phyloP scores from a whole-genome alignment of 306 rosid species.

The Rubus idaeus region DNA sequence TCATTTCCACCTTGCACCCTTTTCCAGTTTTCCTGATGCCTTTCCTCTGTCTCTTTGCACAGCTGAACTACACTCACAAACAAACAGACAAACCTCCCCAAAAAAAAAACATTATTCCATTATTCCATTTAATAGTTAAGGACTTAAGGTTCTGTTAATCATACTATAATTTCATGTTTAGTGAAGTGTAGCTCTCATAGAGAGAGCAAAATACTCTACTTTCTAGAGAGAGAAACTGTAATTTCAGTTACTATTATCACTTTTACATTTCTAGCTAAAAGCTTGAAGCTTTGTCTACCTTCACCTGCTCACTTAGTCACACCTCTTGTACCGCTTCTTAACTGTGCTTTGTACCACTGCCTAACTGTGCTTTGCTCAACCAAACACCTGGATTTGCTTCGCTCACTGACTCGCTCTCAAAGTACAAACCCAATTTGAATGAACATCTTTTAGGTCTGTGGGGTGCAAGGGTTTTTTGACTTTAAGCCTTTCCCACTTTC shows the following conservation, averaged over 20 bases:
- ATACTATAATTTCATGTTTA: background rate
- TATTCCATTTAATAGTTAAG: background rate
- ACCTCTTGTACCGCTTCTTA: conserved; percentile 13
- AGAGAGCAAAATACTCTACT: conserved; percentile 1
- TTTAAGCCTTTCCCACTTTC: conserved; percentile 36
- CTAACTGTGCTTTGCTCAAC: conserved; percentile 12
- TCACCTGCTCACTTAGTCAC: conserved; percentile 13
- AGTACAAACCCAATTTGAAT: conserved; percentile 16
- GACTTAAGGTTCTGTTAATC: background rate
- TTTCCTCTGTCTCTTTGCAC: conserved; percentile 15
- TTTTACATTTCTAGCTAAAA: background rate
- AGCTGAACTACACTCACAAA: conserved; percentile 11
- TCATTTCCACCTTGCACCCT: background rate
- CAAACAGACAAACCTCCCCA: background rate
- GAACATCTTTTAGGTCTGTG: conserved; percentile 32
- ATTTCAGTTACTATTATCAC: background rate
- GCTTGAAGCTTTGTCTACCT: conserved; percentile 4
- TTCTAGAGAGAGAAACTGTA: conserved; percentile 29
- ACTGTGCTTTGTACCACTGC: background rate
- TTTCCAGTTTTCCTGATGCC: background rate
- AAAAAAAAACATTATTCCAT: background rate
- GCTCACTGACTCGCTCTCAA: conserved; percentile 6
- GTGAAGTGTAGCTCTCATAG: background rate
- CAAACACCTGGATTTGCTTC: conserved; percentile 10
- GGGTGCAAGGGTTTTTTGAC: conserved; percentile 48